phyloP scores from a whole-genome alignment of 768 basidiomycete species.

The Pulveroboletus sp. region DNA sequence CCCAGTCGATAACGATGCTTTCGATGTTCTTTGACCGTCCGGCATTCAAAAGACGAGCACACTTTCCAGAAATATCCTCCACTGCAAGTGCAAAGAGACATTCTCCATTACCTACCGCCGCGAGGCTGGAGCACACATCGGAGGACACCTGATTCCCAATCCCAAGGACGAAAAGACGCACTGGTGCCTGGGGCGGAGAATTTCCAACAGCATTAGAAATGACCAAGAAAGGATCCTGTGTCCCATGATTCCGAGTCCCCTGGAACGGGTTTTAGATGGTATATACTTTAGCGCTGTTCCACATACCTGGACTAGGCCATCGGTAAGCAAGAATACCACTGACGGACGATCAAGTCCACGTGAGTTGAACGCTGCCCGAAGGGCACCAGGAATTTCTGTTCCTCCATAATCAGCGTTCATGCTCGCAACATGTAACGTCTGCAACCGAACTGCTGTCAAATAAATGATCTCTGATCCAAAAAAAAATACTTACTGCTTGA shows the following conservation, averaged over 20 bases:
- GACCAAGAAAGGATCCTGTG: slow-evolving; percentile 15
- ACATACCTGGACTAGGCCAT: slow-evolving; percentile 42
- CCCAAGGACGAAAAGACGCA: slow-evolving; percentile 57
- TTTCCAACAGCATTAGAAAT: slow-evolving; percentile 31
- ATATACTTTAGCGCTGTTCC: too few relatives aligned
- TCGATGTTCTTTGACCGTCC: slow-evolving; percentile 46
- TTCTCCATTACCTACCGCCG: slow-evolving; percentile 49
- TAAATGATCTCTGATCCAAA: not conserved
- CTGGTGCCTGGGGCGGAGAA: slow-evolving; percentile 28
- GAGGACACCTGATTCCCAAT: slow-evolving; percentile 51
- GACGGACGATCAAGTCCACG: slow-evolving; percentile 39
- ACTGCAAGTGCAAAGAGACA: slow-evolving; percentile 43
- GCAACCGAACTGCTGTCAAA: slow-evolving; percentile 7
- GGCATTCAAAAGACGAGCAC: slow-evolving; percentile 47
- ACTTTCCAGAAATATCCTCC: slow-evolving; percentile 47
- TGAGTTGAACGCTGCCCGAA: slow-evolving; percentile 36
- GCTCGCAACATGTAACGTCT: slow-evolving; percentile 38
- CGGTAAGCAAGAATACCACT: slow-evolving; percentile 55
- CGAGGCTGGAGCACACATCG: slow-evolving; percentile 51
- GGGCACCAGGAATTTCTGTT: slow-evolving; percentile 45
- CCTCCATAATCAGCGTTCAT: slow-evolving; percentile 48
- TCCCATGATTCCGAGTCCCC: too few relatives aligned
- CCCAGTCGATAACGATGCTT: slow-evolving; percentile 50
- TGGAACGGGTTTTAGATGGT: too few relatives aligned
- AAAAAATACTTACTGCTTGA: slow-evolving; percentile 32